These are phyloP conservation scores for Dillenia turbinata DNA, from an alignment of 164 flowering plant species.

Conservation along the genomic window DNA sequence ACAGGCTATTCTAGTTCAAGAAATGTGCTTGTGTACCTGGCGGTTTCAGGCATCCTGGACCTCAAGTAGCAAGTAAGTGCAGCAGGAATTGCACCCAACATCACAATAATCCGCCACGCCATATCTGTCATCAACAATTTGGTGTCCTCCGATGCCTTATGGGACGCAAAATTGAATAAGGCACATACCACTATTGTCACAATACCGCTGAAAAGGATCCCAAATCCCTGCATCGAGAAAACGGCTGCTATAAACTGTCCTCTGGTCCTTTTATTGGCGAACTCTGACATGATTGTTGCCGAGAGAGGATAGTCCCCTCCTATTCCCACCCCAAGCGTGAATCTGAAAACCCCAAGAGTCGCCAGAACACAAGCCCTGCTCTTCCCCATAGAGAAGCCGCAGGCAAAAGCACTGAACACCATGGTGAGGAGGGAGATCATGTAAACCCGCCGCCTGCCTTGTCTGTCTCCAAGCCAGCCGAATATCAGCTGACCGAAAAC, in stretches of 20 bases:
- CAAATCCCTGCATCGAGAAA: conserved; percentile 64
- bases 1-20: too few species aligned
- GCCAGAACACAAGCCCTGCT: conserved; percentile 28
- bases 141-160: neutral
- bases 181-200: conserved; percentile 43
- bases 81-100: conserved; percentile 29
- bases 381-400: conserved; percentile 42
- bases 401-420: conserved; percentile 35
- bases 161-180: conserved; percentile 15
- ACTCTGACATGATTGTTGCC: conserved; percentile 27
- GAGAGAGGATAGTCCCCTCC: conserved; percentile 27
- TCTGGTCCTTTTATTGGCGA: conserved; percentile 20
- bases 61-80: conserved; percentile 44
- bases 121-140: conserved; percentile 30
- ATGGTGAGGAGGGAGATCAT: conserved; percentile 28
- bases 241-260: conserved; percentile 28
- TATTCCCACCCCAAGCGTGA: conserved; percentile 22
- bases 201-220: conserved; percentile 43
- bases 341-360: conserved; percentile 22
- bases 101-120: conserved; percentile 45
- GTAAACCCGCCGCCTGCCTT: conserved; percentile 39
- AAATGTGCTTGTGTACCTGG: conserved; percentile 30
- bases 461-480: conserved; percentile 43
- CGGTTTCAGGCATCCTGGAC: conserved; percentile 76
- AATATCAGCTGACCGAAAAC: conserved; percentile 40